Conservation (phyloP, 306 rosid species). For the Casuarina cunninghamiana region DNA sequence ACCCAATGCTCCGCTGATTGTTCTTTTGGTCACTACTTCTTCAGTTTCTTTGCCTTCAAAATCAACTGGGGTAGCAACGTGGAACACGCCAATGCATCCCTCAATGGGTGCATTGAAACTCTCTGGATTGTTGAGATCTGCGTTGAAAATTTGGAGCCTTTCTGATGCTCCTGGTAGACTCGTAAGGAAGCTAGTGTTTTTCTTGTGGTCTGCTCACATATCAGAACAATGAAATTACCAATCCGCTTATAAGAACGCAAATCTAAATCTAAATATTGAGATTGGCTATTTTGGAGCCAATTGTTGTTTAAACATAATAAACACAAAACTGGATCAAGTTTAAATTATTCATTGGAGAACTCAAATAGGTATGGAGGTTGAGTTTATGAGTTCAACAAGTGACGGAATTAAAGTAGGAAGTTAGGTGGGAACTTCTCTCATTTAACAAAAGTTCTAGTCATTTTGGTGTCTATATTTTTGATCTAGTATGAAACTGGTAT, state of each 20-base stretch:
- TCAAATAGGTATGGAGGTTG: too few species aligned
- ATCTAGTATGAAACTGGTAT: too few species aligned
- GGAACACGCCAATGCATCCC: conserved; percentile 62
- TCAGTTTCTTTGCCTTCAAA: conserved; percentile 36
- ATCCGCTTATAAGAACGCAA: background rate
- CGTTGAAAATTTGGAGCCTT: conserved; percentile 42
- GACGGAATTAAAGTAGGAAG: too few species aligned
- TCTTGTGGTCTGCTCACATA: conserved; percentile 23
- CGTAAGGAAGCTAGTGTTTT: conserved; percentile 48
- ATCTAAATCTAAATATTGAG: too few species aligned
- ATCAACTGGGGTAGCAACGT: conserved; percentile 44
- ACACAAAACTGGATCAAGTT: too few species aligned
- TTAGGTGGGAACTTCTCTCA: too few species aligned
- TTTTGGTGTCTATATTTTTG: too few species aligned
- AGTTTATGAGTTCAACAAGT: too few species aligned
- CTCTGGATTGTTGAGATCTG: conserved; percentile 54
- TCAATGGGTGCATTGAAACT: conserved; percentile 48
- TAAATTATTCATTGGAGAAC: too few species aligned
- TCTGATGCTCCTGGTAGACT: conserved; percentile 51
- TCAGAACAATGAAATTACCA: background rate
- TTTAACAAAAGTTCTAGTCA: too few species aligned
- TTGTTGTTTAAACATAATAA: too few species aligned
- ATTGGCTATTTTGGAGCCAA: too few species aligned
- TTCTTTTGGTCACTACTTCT: conserved; percentile 41
- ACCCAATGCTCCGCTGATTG: conserved; percentile 52